These are phyloP conservation scores for Trichoderma gracile DNA, from an alignment of 2,329 filamentous ascomycete species.

Conservation along the genomic window DNA sequence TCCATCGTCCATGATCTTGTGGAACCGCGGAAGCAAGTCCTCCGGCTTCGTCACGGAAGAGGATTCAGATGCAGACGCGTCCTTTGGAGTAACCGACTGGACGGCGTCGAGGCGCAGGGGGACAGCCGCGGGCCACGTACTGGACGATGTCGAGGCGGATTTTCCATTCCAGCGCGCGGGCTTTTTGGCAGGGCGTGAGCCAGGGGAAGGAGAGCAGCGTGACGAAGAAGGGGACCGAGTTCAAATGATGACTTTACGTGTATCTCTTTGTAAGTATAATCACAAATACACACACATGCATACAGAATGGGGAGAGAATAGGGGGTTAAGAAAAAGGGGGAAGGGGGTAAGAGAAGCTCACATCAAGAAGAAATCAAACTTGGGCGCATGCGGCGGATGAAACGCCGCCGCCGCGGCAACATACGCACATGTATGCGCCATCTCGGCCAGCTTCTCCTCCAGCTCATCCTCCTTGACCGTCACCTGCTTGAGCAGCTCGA, in stretches of 20 bases:
- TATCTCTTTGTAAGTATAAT: neutral
- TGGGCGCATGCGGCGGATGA: constrained; percentile 62
- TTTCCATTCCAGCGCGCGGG: constrained; percentile 78
- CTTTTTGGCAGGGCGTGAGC: constrained; percentile 61
- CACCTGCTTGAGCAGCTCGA: constrained; percentile 61
- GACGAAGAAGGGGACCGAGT: constrained; percentile 70
- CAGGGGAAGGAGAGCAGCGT: constrained; percentile 62
- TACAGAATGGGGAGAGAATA: neutral
- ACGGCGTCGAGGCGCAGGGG: constrained; percentile 64
- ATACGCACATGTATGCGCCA: constrained; percentile 65
- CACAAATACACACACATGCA: neutral
- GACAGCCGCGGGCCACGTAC: constrained; percentile 69
- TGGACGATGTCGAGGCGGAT: constrained; percentile 71
- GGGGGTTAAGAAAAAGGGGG: neutral
- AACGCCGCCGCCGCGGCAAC: constrained; percentile 59
- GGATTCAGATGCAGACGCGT: constrained; percentile 28
- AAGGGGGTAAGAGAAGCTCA: constrained; percentile 37
- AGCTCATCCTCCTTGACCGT: constrained; percentile 58
- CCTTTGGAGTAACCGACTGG: constrained; percentile 56
- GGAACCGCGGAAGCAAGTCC: constrained; percentile 52
- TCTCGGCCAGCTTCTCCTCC: constrained; percentile 56
- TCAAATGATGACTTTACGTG: constrained; percentile 73
- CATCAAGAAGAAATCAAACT: constrained; percentile 79
- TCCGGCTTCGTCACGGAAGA: constrained; percentile 47
- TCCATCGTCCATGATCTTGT: constrained; percentile 68